Base-by-base conservation (phyloP, 2,329 filamentous ascomycete species). In the Alternaria sp. region DNA sequence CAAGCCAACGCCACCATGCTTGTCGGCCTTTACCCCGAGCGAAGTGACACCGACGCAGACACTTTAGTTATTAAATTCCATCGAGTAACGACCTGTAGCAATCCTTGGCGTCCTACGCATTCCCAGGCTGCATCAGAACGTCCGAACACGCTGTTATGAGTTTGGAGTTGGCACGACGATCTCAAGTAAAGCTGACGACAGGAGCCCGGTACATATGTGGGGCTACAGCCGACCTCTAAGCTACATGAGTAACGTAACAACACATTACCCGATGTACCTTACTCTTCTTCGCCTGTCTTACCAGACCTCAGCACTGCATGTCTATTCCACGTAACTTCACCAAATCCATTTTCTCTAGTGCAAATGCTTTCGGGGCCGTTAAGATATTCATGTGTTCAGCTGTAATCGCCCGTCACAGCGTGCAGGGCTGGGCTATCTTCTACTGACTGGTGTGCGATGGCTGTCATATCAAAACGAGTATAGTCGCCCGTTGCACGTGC, bases 1-100 rank as follows among this genome's bases (percentile, higher is more conserved):
- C 65, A 67, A 28, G 50, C 63, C 40, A 63, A 63, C 62, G 62
- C 65, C 67, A 60, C 65, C 55, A 52, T 57, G 51, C 61, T 58
- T 55, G 63, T 66, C 63, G 67, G 60, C 65, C 32, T 25, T 32
- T 54, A 40, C 47, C 49, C 28, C 30, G 59, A 36, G 51, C 57
- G 17, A 40, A 21, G 17, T 25, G 32, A 28, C 44, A 10, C 51
- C 46, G 13, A 40, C 13, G 19, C 19, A 36, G 6, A n/a, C 19
- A 23, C 19, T 9, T 23, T 5, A 17, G 21, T 19, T 36, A 8
- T 23, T 32, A 21, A 11, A 5, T 23, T n/a, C 19, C 19, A 40
- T 30, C 10, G 28, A 52, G 13, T 9, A 7, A 17, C 9, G 15
- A 40, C n/a, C 36, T 40, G 5, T 40, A 40, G 36, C 9, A 40